A percentile compares a stretch with the other conserved stretches of the same genome.
Conservation (phyloP, 352 stramenopile species). For the Phytopythium aichiense region DNA sequence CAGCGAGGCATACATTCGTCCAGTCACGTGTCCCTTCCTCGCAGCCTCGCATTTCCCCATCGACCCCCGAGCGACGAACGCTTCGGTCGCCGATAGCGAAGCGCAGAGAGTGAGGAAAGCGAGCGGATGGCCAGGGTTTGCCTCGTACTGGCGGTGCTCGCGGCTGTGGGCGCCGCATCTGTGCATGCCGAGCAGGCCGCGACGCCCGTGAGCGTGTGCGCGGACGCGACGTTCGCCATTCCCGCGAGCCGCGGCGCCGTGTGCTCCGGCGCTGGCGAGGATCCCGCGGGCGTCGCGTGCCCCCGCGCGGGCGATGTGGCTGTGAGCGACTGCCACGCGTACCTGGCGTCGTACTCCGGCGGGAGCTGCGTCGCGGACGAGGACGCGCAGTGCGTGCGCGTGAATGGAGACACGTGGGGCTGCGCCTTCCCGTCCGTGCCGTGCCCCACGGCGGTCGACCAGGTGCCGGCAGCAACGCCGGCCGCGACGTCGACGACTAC, state of each 20-base stretch:
- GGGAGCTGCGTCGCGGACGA: slow-evolving; percentile 27
- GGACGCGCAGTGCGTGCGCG: slow-evolving; percentile 27
- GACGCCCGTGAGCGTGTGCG: slow-evolving; percentile 28
- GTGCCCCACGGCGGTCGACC: slow-evolving; percentile 7
- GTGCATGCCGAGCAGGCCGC: slow-evolving; percentile 1
- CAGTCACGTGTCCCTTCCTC: too few species aligned
- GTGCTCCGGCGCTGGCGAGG: slow-evolving; percentile 22
- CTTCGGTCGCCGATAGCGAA: too few species aligned
- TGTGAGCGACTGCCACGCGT: slow-evolving; percentile 25
- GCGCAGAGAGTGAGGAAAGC: neutral
- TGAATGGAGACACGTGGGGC: slow-evolving; percentile 28
- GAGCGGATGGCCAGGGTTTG: neutral
- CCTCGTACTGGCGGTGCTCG: neutral
- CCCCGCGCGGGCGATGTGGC: slow-evolving; percentile 24
- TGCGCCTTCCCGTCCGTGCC: slow-evolving; percentile 35
- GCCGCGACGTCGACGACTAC: neutral
- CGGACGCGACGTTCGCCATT: slow-evolving; percentile 36
- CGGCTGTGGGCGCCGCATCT: neutral
- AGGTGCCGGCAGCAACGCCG: neutral
- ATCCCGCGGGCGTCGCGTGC: slow-evolving; percentile 24
- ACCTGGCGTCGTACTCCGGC: slow-evolving; percentile 25
- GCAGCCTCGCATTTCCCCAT: too few species aligned
- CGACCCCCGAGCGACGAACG: too few species aligned
- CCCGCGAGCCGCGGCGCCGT: slow-evolving; percentile 19
- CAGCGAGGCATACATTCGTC: too few species aligned